Conservation (phyloP, 257 asterid genomes). For the Solanum clarkiae region DNA sequence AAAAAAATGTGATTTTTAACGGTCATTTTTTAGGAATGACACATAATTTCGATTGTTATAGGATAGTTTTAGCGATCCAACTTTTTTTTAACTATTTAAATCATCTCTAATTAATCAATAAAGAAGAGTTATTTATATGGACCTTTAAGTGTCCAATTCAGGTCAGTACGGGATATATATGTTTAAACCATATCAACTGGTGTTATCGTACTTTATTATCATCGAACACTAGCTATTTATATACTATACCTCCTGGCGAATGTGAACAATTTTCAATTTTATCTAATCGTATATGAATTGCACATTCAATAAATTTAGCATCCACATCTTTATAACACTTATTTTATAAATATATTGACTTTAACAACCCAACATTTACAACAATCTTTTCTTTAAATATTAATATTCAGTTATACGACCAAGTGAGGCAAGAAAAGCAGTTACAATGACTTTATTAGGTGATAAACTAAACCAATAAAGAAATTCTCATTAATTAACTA, state of each 20-base stretch:
- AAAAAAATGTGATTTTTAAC: neutral
- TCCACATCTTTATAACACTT: neutral
- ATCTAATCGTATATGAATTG: neutral
- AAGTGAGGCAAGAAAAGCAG: neutral
- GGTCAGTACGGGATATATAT: rapidly evolving
- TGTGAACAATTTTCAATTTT: neutral
- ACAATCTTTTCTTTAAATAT: no score
- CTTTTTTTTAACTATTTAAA: neutral
- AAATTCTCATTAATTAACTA: neutral
- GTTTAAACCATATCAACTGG: neutral
- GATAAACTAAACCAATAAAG: neutral
- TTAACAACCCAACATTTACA: no score
- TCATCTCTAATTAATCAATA: neutral
- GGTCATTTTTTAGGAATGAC: neutral
- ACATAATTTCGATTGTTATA: neutral
- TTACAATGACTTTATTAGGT: neutral
- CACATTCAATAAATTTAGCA: neutral
- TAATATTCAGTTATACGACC: neutral
- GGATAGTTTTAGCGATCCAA: neutral
- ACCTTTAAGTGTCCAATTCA: neutral
- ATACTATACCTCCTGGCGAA: neutral
- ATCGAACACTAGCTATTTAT: neutral
- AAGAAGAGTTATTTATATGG: neutral
- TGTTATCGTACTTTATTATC: neutral
- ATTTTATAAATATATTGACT: no score